These are phyloP conservation scores for Daldinia concentrica DNA, from an alignment of 495 filamentous ascomycete species.

Conservation along the genomic window DNA sequence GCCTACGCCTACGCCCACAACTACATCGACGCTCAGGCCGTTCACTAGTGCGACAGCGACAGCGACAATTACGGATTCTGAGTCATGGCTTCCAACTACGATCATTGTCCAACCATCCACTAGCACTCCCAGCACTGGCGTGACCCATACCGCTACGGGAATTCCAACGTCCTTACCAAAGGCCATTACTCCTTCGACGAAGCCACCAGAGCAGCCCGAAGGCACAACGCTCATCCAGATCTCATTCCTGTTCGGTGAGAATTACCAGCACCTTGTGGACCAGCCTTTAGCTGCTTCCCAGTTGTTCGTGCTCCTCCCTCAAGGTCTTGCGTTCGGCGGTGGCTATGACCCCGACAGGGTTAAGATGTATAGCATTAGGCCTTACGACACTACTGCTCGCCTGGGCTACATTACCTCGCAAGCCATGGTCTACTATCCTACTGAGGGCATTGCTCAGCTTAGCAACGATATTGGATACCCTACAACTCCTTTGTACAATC, in stretches of 20 bases:
- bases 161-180: slow-evolving; percentile 73
- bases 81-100: slow-evolving; percentile 56
- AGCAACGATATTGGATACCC: slow-evolving; percentile 72
- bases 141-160: slow-evolving; percentile 48
- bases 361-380: slow-evolving; percentile 75
- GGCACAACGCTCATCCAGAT: slow-evolving; percentile 79
- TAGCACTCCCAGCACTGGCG: slow-evolving; percentile 40
- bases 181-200: slow-evolving; percentile 71
- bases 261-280: slow-evolving; percentile 82
- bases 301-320: slow-evolving; percentile 83
- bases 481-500: slow-evolving; percentile 75
- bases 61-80: slow-evolving; percentile 52
- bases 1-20: slow-evolving; percentile 18
- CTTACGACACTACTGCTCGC: slow-evolving; percentile 74
- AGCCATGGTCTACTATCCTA: slow-evolving; percentile 78
- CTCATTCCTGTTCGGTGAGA: slow-evolving; percentile 80
- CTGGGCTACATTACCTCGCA: slow-evolving; percentile 86
- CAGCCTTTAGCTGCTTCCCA: slow-evolving; percentile 77
- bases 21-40: slow-evolving; percentile 26
- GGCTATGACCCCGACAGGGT: slow-evolving; percentile 61
- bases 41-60: slow-evolving; percentile 51
- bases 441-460: slow-evolving; percentile 68
- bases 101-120: slow-evolving; percentile 54
- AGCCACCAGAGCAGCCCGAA: slow-evolving; percentile 56
- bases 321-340: slow-evolving; percentile 75